phyloP scores from a whole-genome alignment of 805 yeast species.

The Myxozyma neotropica region DNA sequence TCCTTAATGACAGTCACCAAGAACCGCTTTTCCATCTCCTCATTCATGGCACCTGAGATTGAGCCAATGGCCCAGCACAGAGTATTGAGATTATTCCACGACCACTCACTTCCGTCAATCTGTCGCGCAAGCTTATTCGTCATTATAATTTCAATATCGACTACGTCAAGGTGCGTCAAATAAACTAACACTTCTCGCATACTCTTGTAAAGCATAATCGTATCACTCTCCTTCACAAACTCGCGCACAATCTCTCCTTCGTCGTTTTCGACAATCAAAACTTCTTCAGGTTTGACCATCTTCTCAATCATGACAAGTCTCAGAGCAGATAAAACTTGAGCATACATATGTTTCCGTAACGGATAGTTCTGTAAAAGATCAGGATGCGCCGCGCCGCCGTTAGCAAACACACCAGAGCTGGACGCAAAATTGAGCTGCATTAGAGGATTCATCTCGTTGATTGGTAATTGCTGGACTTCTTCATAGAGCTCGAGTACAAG shows the following conservation, averaged over 20 bases:
- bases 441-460: slow-evolving; percentile 70
- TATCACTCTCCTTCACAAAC: slow-evolving; percentile 94
- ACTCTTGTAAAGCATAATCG: slow-evolving; percentile 90
- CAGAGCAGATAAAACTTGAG: slow-evolving; percentile 74
- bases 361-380: slow-evolving; percentile 74
- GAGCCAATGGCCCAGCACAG: slow-evolving; percentile 99
- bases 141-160: slow-evolving; percentile 93
- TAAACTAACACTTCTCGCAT: slow-evolving; percentile 95
- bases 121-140: slow-evolving; percentile 86
- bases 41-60: slow-evolving; percentile 97
- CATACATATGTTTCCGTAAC: slow-evolving; percentile 81
- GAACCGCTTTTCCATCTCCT: slow-evolving; percentile 93
- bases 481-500: slow-evolving; percentile 80
- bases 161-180: slow-evolving; percentile 91
- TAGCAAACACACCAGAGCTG: slow-evolving; percentile 44
- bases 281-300: slow-evolving; percentile 99
- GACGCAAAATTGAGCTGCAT: slow-evolving; percentile 58
- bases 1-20: slow-evolving; percentile 92
- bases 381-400: slow-evolving; percentile 86
- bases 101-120: slow-evolving; percentile 97
- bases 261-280: slow-evolving; percentile 92
- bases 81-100: slow-evolving; percentile 97
- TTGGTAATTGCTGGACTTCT: slow-evolving; percentile 82
- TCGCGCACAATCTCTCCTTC: slow-evolving; percentile 99
- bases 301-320: slow-evolving; percentile 93